Conservation (phyloP, 371 early-diverging fungal species). For the Mortierella sp. region DNA sequence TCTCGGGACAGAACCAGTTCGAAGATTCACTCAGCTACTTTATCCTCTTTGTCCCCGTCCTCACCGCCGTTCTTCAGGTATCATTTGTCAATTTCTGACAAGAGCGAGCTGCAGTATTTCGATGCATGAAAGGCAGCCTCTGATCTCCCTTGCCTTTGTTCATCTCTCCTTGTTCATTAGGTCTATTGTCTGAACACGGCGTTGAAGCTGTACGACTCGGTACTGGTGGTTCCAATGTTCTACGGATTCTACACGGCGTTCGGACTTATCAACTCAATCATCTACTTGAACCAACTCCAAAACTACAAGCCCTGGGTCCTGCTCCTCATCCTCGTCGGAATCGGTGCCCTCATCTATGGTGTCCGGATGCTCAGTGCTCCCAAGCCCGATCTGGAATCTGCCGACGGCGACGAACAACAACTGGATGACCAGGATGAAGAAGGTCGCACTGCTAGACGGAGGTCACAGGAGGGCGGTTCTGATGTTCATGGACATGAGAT, state of each 20-base stretch:
- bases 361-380: slow-evolving; percentile 68
- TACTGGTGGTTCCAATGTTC: slow-evolving; percentile 79
- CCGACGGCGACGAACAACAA: slow-evolving; percentile 19
- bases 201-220: slow-evolving; percentile 73
- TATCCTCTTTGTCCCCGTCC: slow-evolving; percentile 66
- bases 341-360: slow-evolving; percentile 68
- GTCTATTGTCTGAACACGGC: slow-evolving; percentile 79
- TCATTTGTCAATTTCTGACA: no score
- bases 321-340: slow-evolving; percentile 67
- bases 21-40: slow-evolving; percentile 71
- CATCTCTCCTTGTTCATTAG: slow-evolving; percentile 37
- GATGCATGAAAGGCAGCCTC: no score
- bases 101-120: no score
- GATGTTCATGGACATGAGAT: neutral
- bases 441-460: slow-evolving; percentile 26
- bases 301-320: slow-evolving; percentile 74
- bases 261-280: slow-evolving; percentile 74
- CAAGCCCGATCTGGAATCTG: slow-evolving; percentile 62
- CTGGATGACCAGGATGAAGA: slow-evolving; percentile 40
- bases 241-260: slow-evolving; percentile 78
- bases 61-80: slow-evolving; percentile 76
- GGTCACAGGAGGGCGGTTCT: slow-evolving; percentile 18
- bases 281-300: slow-evolving; percentile 71
- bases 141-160: no score
- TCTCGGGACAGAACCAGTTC: slow-evolving; percentile 71